Base-by-base conservation (phyloP, 176 grass and related monocot genomes). In the Echinochloa phyllopogon region DNA sequence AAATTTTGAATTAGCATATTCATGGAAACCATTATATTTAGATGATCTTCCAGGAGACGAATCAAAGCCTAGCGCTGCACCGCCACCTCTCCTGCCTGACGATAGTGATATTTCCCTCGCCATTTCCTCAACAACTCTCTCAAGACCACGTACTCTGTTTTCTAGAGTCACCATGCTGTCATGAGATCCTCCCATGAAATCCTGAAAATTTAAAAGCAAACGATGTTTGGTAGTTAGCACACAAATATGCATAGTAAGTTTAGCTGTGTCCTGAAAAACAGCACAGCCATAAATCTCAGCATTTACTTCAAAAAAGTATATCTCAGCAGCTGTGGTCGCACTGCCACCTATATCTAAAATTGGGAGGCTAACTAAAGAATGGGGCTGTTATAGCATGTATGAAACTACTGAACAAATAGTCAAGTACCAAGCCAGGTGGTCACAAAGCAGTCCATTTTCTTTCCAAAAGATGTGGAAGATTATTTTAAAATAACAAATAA, bases 101-200 rank as follows among this genome's bases (percentile, higher is more conserved):
- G 91, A 99, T 58, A 92, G 79, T 72, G 91, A 82, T 80, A 99
- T 81, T 85, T 96, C 96, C 49, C 84, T 87, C 53, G 93, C 91
- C 93, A 99, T 99, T 68, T 96, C 91, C 78, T 99, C 93, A 16
- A 99, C 93, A 83, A 99, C 87, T 77, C 96, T 90, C 82, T 99
- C 96, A 78, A 99, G 93, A 81, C 93, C 89, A 18, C 91, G 89
- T 21, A 99, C 96, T 86, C 96, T 88, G 76, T 96, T 99, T 69
- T 99, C 96, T 39, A 99, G 82, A 57, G 93, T 99, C 69, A 99
- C 84, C 91, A 99, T 96, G 78, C 90, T 96, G 74, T 99, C 96
- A 89, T 89, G 96, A 47, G 93, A 99, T 42, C 96, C 96, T 43
- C 96, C 96, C 91, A 99, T 99, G 69, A 99, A 99, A 83, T 96